Percentiles rank a stretch among this genome's conserved stretches.
These are phyloP conservation scores for Nigrospora sphaerica DNA, from an alignment of 2,329 filamentous ascomycete genomes.

Conservation along the genomic window DNA sequence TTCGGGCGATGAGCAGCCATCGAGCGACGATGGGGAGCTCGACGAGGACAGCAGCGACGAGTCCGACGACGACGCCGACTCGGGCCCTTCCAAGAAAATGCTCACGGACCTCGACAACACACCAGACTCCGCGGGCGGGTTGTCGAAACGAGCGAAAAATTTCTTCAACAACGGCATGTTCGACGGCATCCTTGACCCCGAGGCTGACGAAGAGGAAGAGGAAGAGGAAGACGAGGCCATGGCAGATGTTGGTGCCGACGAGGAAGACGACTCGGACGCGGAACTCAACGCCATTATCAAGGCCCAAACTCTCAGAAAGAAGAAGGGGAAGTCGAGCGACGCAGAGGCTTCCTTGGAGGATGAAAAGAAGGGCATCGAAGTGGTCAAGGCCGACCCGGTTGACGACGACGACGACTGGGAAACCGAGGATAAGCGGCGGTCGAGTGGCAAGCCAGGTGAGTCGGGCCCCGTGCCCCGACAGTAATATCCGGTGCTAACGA, in stretches of 20 bases:
- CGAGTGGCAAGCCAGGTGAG: constrained; percentile 57
- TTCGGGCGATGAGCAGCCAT: constrained; percentile 56
- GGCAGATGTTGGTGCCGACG: constrained; percentile 15
- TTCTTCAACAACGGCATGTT: constrained; percentile 98
- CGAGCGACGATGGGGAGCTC: constrained; percentile 51
- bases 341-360: no score
- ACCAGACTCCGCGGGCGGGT: constrained; percentile 41
- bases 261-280: constrained; percentile 17
- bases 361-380: constrained; percentile 50
- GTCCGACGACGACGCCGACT: constrained; percentile 48
- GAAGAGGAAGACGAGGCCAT: constrained; percentile 17
- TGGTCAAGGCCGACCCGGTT: constrained; percentile 42
- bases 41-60: constrained; percentile 50
- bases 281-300: constrained; percentile 15
- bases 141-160: constrained; percentile 78
- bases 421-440: constrained; percentile 52
- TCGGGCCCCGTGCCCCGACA: neutral
- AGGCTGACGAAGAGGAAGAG: constrained; percentile 43
- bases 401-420: constrained; percentile 55
- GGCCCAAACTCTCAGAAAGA: constrained; percentile 18
- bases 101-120: constrained; percentile 56
- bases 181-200: constrained; percentile 65
- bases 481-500: constrained; percentile 9
- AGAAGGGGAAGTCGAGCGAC: neutral
- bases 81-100: constrained; percentile 36